These are phyloP conservation scores for Flaveria floridana DNA, from an alignment of 140 eudicot species.

Conservation along the genomic window DNA sequence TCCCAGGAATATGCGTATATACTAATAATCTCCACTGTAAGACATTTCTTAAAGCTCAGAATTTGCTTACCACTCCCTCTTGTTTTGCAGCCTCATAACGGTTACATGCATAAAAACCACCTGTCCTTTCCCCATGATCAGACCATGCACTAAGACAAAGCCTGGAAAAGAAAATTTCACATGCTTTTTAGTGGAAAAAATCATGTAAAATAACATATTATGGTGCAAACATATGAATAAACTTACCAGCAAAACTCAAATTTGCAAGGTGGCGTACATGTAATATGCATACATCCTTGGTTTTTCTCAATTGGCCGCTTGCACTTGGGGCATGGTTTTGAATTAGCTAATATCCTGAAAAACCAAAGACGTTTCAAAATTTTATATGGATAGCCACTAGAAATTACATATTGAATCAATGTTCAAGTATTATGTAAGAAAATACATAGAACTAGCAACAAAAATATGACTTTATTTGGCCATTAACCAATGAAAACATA, in stretches of 20 bases:
- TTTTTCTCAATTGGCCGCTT: conserved; percentile 97
- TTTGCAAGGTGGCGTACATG: conserved; percentile 94
- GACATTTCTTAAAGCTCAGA: conserved; percentile 21
- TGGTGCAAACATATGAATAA: not conserved
- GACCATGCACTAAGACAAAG: conserved; percentile 96
- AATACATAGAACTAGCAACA: not conserved
- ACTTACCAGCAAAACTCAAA: conserved; percentile 93
- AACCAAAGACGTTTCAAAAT: not conserved
- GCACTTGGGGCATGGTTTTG: conserved; percentile 97
- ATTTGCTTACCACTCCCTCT: conserved; percentile 70
- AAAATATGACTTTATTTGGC: not conserved
- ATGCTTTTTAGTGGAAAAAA: not conserved
- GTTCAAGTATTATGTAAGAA: conserved; percentile 15
- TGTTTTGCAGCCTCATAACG: conserved; percentile 96
- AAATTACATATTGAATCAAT: not conserved
- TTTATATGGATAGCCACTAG: not conserved
- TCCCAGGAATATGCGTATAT: conserved; percentile 6
- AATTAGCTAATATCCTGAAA: conserved; percentile 86
- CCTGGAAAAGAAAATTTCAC: conserved; percentile 47
- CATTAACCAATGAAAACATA: not conserved
- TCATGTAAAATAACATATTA: not conserved
- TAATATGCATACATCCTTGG: conserved; percentile 96
- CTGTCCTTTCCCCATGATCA: conserved; percentile 96
- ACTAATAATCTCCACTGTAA: not conserved
- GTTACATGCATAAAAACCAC: conserved; percentile 98